phyloP scores from a whole-genome alignment of 768 basidiomycete genomes.

The Leucocoprinus birnbaumii region DNA sequence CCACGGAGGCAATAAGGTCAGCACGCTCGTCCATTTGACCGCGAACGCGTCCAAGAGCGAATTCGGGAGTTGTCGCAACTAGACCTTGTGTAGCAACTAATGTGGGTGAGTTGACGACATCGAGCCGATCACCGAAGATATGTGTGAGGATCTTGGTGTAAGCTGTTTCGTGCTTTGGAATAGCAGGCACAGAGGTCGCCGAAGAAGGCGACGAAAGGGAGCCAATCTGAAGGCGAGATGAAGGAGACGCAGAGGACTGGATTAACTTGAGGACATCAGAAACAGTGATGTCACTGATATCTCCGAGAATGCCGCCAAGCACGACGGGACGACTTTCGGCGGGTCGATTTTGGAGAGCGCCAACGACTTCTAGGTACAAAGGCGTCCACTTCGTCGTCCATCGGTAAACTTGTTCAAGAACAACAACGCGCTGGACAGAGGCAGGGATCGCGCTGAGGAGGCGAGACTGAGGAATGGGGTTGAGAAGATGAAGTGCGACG shows the following conservation, averaged over 20 bases:
- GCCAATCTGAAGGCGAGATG: slow-evolving; percentile 50
- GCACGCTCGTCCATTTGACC: slow-evolving; percentile 77
- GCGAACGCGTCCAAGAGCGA: slow-evolving; percentile 87
- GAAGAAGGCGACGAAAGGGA: slow-evolving; percentile 24
- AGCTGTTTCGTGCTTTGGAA: slow-evolving; percentile 89
- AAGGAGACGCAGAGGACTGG: slow-evolving; percentile 27
- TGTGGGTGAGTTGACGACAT: slow-evolving; percentile 82
- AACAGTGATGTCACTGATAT: slow-evolving; percentile 33
- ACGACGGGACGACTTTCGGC: slow-evolving; percentile 48
- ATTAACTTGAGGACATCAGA: slow-evolving; percentile 53
- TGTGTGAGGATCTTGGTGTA: slow-evolving; percentile 88
- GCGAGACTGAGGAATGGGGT: slow-evolving; percentile 62
- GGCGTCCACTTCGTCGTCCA: slow-evolving; percentile 89
- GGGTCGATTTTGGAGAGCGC: slow-evolving; percentile 62
- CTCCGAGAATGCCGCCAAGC: slow-evolving; percentile 62
- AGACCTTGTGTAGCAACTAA: slow-evolving; percentile 68
- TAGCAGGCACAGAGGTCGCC: slow-evolving; percentile 42
- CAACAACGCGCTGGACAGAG: slow-evolving; percentile 64
- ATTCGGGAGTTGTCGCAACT: slow-evolving; percentile 89
- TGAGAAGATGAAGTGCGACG: slow-evolving; percentile 63
- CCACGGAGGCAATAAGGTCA: slow-evolving; percentile 61
- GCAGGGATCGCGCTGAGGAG: slow-evolving; percentile 59
- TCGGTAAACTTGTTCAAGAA: slow-evolving; percentile 76
- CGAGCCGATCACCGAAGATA: slow-evolving; percentile 75
- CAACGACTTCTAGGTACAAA: slow-evolving; percentile 78